Evolutionary conservation across 176 grass and related monocot species (phyloP).

Genomic region (Bolboschoenus planiculmis): DNA sequence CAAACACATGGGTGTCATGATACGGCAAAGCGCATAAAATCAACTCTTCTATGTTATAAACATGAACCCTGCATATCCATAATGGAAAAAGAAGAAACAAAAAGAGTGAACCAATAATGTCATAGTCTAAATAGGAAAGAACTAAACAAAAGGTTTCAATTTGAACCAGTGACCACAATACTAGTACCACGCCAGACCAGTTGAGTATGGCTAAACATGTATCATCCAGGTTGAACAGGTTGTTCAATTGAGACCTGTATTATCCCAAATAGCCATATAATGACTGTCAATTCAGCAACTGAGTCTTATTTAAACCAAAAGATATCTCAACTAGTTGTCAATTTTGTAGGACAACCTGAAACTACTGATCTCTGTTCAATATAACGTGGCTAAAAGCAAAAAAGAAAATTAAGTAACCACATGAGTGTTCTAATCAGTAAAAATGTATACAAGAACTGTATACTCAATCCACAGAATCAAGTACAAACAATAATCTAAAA

Average conservation of each 20-base stretch:
- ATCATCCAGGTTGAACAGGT: neutral
- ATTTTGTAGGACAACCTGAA: neutral
- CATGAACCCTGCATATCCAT: slow-evolving; percentile 67
- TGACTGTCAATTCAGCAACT: neutral
- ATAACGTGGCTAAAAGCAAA: neutral
- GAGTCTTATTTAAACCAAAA: neutral
- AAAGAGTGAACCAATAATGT: slow-evolving; percentile 16
- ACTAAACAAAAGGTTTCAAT: neutral
- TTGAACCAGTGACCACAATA: neutral
- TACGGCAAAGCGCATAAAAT: slow-evolving; percentile 64
- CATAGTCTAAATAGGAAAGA: neutral
- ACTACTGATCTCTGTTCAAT: neutral
- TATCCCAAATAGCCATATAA: neutral
- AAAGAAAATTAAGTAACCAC: neutral
- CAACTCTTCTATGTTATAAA: slow-evolving; percentile 83
- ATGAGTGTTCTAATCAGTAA: neutral
- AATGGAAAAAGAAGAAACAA: slow-evolving; percentile 10
- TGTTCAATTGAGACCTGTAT: neutral
- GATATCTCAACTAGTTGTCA: neutral
- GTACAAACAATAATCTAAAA: too few relatives aligned
- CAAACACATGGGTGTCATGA: slow-evolving; percentile 80
- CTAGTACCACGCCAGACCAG: neutral
- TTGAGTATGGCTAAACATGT: neutral
- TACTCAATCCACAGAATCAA: neutral
- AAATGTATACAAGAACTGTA: neutral